phyloP scores from a whole-genome alignment of 805 yeast genomes.

The Zygosaccharomyces rouxii region DNA sequence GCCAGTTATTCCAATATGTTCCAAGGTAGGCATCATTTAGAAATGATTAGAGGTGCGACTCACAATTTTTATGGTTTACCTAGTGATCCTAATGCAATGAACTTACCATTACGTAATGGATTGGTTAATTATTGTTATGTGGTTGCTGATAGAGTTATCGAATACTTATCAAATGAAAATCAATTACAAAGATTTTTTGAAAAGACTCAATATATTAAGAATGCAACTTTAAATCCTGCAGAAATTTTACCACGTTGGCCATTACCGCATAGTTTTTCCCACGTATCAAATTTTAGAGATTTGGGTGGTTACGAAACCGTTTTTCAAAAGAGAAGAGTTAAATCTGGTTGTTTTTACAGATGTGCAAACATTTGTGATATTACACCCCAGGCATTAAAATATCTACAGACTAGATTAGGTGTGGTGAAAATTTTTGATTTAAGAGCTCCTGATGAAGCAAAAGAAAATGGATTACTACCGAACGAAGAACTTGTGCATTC shows the following conservation, averaged over 20 bases:
- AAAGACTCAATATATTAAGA: constrained; percentile 10
- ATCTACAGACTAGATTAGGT: constrained; percentile 31
- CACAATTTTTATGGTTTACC: constrained; percentile 69
- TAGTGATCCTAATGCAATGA: constrained; percentile 36
- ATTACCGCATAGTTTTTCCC: constrained; percentile 21
- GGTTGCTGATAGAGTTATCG: constrained; percentile 33
- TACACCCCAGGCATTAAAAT: constrained; percentile 45
- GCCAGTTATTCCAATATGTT: constrained; percentile 55
- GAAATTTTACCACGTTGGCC: constrained; percentile 23
- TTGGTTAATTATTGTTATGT: constrained; percentile 49
- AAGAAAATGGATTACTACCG: constrained; percentile 27
- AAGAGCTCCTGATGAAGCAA: constrained; percentile 56
- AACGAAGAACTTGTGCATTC: constrained; percentile 37
- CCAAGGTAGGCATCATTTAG: constrained; percentile 51
- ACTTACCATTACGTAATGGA: constrained; percentile 43
- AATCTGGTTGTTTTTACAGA: constrained; percentile 53
- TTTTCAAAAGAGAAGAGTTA: constrained; percentile 41
- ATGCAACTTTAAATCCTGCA: constrained; percentile 14
- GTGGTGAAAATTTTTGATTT: constrained; percentile 62
- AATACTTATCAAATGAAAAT: constrained; percentile 38
- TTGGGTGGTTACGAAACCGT: constrained; percentile 64
- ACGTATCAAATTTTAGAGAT: constrained; percentile 67
- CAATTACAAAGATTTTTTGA: constrained; percentile 51
- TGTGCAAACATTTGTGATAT: constrained; percentile 56
- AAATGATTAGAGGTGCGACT: constrained; percentile 63